phyloP scores from a whole-genome alignment of 345 rosid genomes.

The Lumnitzera racemosa region DNA sequence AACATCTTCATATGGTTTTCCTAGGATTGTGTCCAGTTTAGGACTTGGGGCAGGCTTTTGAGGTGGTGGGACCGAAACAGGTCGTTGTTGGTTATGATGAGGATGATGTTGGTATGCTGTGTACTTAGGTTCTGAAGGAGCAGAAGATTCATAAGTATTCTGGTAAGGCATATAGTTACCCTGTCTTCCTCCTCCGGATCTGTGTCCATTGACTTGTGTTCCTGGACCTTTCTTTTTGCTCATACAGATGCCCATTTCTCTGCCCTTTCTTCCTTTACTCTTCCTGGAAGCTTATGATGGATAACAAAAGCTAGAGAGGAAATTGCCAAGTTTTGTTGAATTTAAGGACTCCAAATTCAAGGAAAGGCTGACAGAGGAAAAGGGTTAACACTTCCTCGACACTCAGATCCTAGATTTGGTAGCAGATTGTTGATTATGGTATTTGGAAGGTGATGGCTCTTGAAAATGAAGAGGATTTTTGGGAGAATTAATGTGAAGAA shows the following conservation, averaged over 20 bases:
- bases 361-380: no score
- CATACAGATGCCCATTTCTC: conserved; percentile 9
- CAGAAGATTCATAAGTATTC: conserved; percentile 2
- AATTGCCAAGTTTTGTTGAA: no score
- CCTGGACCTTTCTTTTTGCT: conserved; percentile 7
- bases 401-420: no score
- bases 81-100: conserved; percentile 1
- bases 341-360: no score
- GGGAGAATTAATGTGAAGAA: no score
- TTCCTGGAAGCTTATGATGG: no score
- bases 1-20: conserved; percentile 71
- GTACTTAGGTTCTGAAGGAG: not conserved
- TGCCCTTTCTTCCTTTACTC: not conserved
- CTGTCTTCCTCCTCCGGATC: conserved; percentile 2
- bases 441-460: no score
- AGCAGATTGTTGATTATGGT: no score
- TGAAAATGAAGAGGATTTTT: no score
- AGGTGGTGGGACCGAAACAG: not conserved
- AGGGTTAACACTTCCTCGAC: no score
- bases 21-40: conserved; percentile 49
- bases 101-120: conserved; percentile 3
- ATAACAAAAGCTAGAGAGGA: no score
- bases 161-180: not conserved
- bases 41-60: conserved; percentile 7
- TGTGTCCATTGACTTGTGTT: conserved; percentile 8